phyloP scores from a whole-genome alignment of 148 eudicot species.

The Persicaria maculosa region DNA sequence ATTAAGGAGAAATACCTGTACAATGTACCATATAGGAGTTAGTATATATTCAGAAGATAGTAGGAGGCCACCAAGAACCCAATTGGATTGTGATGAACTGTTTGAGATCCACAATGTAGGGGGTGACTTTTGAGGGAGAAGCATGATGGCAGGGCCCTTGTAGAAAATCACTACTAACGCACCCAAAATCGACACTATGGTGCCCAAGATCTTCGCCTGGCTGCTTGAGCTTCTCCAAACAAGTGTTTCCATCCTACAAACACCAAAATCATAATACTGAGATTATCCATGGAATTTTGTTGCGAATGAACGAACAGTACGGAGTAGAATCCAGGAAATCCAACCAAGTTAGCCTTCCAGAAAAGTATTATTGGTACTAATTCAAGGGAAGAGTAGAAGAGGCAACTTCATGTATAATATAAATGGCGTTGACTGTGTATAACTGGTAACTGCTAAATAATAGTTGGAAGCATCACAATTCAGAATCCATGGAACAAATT shows the following conservation, averaged over 20 bases:
- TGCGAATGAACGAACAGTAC: too few species aligned
- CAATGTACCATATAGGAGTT: constrained; percentile 77
- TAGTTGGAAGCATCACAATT: too few species aligned
- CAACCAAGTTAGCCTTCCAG: background rate
- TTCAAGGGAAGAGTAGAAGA: too few species aligned
- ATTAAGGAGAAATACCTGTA: constrained; percentile 41
- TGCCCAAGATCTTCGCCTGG: constrained; percentile 56
- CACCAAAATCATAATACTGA: background rate
- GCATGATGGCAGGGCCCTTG: constrained; percentile 41
- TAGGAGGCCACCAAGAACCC: constrained; percentile 56
- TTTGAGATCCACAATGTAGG: constrained; percentile 11
- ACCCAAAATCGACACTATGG: constrained; percentile 55
- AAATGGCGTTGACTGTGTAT: too few species aligned
- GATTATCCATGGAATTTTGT: background rate
- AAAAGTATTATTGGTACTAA: background rate
- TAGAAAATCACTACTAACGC: constrained; percentile 57
- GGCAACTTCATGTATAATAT: too few species aligned
- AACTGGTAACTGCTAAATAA: too few species aligned
- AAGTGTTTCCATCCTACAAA: constrained; percentile 57
- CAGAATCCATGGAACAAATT: background rate
- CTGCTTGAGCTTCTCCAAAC: constrained; percentile 48
- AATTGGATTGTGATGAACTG: constrained; percentile 26
- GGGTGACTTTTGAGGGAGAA: constrained; percentile 19
- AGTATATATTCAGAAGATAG: constrained; percentile 56
- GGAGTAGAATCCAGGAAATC: background rate